Evolutionary conservation across 2,329 filamentous ascomycete genomes (phyloP), one percentile per base, ranked within the genome.

Genomic region (Helotiales sp.): DNA sequence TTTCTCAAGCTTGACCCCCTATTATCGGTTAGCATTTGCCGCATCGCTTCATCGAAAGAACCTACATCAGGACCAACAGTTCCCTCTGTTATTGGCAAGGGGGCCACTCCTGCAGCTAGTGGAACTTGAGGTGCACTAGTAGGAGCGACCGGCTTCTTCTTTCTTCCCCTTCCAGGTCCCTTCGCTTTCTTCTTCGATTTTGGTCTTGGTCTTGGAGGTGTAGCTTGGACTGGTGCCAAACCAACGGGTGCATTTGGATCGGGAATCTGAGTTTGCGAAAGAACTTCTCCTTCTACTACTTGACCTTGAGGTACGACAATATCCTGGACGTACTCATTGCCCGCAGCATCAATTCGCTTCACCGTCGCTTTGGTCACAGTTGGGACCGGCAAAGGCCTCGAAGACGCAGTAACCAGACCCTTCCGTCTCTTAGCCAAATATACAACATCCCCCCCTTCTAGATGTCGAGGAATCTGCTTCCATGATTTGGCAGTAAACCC

Each of bases 281-380:
- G 87, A 60, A 97, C 89, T 76, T 97, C 93, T 65, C 93, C 93
- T 70, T 95, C 91, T 0, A 97, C 86, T 5, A 83, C 82, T 76
- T 96, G 91, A 0, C 93, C 93, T 65, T 95, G 91, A 5, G 89
- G 87, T 3, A 97, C 85, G 22, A 93, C 91, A 7, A 96, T 89
- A 74, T 96, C 93, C 78, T 96, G 93, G 1, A 95, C 89, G 68
- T 92, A 93, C 10, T 92, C 86, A 73, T 95, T 95, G 26, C 94
- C 94, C 0, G 88, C 87, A 4, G 90, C 89, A 76, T 97, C 93
- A 11, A 90, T 82, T 71, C 91, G 89, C 73, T 91, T 88, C 62
- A 97, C 92, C 24, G 91, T 96, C 0, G 92, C 93, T 75, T 91
- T 91, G 7, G 92, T 90, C 74, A 96, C 80, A 6, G 83, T 92